Percentiles rank a stretch among this genome's conserved stretches.
Evolutionary conservation across 1,284 basidiomycete genomes (phyloP).

Genomic region (Cutaneotrichosporon arboriforme): DNA sequence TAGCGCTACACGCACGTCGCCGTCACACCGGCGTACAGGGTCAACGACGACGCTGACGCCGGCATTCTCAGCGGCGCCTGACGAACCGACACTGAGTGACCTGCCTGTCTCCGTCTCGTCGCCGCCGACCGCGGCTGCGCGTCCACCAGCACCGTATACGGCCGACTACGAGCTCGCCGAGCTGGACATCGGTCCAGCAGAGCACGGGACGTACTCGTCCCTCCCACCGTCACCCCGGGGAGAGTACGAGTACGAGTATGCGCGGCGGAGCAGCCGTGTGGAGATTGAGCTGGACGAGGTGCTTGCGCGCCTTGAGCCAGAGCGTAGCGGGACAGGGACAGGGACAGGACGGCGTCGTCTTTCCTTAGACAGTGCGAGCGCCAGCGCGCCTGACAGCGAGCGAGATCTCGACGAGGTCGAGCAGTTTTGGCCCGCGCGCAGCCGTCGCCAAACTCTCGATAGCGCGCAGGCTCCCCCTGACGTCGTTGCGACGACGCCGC

Average conservation of each 20-base stretch:
- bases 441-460: slow-evolving; percentile 5
- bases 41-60: too few species aligned
- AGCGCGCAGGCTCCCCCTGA: not conserved
- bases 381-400: slow-evolving; percentile 3
- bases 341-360: not conserved
- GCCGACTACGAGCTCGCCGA: slow-evolving; percentile 1
- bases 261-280: not conserved
- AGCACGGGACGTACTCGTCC: slow-evolving; percentile 36
- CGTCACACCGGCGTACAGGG: too few species aligned
- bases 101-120: not conserved
- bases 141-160: not conserved
- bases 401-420: slow-evolving; percentile 8
- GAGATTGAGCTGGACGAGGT: slow-evolving; percentile 7
- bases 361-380: slow-evolving; percentile 1
- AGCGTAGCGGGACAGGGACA: not conserved
- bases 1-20: too few species aligned
- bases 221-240: slow-evolving; percentile 37
- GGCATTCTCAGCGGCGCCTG: not conserved
- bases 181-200: slow-evolving; percentile 1
- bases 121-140: not conserved
- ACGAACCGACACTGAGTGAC: not conserved
- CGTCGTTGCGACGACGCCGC: not conserved
- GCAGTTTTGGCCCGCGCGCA: slow-evolving; percentile 17
- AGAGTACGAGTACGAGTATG: slow-evolving; percentile 4
- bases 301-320: slow-evolving; percentile 2